Percentiles rank a stretch among this genome's conserved stretches.
Evolutionary conservation across 768 basidiomycete species (phyloP).

Genomic region (Nevesoporus exiguus): DNA sequence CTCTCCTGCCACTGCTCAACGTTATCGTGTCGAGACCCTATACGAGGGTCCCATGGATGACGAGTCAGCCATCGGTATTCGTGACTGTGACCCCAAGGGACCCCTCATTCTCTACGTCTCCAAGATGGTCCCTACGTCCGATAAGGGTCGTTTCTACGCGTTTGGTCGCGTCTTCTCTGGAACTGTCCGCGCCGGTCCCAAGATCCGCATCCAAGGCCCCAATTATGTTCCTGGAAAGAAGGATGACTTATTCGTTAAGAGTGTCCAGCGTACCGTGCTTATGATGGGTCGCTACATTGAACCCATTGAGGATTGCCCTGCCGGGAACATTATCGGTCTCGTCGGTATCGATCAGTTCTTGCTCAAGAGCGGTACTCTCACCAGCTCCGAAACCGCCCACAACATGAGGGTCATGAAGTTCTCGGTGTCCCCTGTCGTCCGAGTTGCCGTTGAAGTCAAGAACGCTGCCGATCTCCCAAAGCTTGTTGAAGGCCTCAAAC

Average conservation of each 20-base stretch:
- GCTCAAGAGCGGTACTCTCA: slow-evolving; percentile 98
- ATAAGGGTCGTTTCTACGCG: slow-evolving; percentile 99
- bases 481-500: slow-evolving; percentile 99
- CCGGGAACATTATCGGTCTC: slow-evolving; percentile 98
- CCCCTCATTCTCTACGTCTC: slow-evolving; percentile 98
- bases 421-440: slow-evolving; percentile 99
- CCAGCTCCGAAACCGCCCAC: slow-evolving; percentile 96
- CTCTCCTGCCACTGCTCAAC: slow-evolving; percentile 94
- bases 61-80: slow-evolving; percentile 97
- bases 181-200: slow-evolving; percentile 94
- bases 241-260: slow-evolving; percentile 96
- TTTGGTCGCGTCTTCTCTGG: slow-evolving; percentile 99
- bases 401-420: slow-evolving; percentile 99
- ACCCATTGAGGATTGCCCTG: slow-evolving; percentile 98
- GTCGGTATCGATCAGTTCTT: slow-evolving; percentile 99
- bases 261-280: slow-evolving; percentile 96
- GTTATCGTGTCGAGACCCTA: slow-evolving; percentile 98
- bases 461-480: slow-evolving; percentile 99
- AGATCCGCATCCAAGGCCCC: slow-evolving; percentile 98
- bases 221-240: slow-evolving; percentile 99
- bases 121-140: slow-evolving; percentile 99
- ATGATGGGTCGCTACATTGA: slow-evolving; percentile 99
- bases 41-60: slow-evolving; percentile 99
- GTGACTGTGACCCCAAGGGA: slow-evolving; percentile 94
- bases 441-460: slow-evolving; percentile 99